phyloP scores from a whole-genome alignment of 1,139 yeast species.

The Taiozyma sp. region DNA sequence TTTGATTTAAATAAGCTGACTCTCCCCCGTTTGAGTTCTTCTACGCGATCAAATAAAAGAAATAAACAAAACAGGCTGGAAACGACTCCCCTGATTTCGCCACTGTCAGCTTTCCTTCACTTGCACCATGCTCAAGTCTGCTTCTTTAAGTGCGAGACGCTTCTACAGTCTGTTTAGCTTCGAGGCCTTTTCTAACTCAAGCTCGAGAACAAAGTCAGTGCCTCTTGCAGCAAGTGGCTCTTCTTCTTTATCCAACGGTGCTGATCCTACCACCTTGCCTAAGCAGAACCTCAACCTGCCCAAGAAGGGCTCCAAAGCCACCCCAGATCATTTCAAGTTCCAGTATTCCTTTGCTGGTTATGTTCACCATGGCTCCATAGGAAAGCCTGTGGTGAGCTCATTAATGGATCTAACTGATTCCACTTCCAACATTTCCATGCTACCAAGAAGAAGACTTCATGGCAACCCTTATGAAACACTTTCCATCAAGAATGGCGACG shows the following conservation, averaged over 20 bases:
- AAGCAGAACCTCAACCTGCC: constrained; percentile 1
- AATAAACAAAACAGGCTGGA: too few relatives aligned
- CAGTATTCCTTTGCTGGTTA: constrained; percentile 43
- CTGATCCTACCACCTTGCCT: constrained; percentile 2
- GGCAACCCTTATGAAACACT: constrained; percentile 51
- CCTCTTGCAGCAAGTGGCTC: background rate
- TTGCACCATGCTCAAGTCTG: background rate
- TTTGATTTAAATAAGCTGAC: background rate
- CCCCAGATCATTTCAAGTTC: constrained; percentile 37
- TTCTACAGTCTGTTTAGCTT: background rate
- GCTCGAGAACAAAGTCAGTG: background rate
- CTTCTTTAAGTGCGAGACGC: background rate
- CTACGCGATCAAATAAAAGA: too few relatives aligned
- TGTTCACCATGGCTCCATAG: constrained; percentile 40
- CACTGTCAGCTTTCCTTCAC: too few relatives aligned
- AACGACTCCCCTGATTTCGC: too few relatives aligned
- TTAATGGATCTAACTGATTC: constrained; percentile 48
- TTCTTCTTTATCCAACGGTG: background rate
- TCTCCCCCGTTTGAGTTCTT: background rate
- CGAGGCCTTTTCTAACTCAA: background rate
- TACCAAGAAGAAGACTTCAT: constrained; percentile 47
- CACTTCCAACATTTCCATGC: constrained; percentile 34
- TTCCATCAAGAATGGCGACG: constrained; percentile 53
- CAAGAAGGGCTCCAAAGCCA: constrained; percentile 1
- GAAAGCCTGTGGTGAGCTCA: constrained; percentile 40